phyloP scores from a whole-genome alignment of 208 protist genomes.

The Acanthamoeba lugdunensis region DNA sequence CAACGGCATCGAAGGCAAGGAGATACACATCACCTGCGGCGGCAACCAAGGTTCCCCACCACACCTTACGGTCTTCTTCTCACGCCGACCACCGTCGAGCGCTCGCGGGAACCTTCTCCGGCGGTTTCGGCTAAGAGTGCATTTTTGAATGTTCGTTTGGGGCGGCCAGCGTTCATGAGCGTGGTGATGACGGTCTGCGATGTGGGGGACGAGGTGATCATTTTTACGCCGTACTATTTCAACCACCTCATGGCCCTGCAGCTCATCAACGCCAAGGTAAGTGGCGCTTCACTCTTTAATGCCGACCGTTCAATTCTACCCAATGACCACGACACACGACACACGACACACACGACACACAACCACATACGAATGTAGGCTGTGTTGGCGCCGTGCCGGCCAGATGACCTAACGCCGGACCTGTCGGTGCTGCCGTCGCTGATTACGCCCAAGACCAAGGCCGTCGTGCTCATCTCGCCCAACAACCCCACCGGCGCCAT shows the following conservation, averaged over 20 bases:
- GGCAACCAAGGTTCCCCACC: neutral
- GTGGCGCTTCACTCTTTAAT: neutral
- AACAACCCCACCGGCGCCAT: conserved; percentile 70
- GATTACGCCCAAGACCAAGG: conserved; percentile 47
- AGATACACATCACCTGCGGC: conserved; percentile 2
- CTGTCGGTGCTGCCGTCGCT: conserved; percentile 3
- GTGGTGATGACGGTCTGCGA: conserved; percentile 50
- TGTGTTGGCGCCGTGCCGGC: neutral
- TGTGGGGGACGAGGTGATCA: conserved; percentile 54
- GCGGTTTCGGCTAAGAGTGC: no score
- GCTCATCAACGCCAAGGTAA: conserved; percentile 39
- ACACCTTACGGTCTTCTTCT: no score
- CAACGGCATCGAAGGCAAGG: conserved; percentile 51
- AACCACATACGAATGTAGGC: neutral
- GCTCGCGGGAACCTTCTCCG: neutral
- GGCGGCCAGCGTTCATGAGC: conserved; percentile 11
- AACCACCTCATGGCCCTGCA: conserved; percentile 71
- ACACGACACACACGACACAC: neutral
- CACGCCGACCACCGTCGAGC: no score
- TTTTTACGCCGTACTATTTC: conserved; percentile 72
- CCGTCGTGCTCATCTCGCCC: conserved; percentile 60
- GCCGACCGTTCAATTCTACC: neutral
- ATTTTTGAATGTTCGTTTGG: no score
- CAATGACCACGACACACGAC: no score
- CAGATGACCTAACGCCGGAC: conserved; percentile 15